These are phyloP conservation scores for Tieghemiomyces parasiticus DNA, from an alignment of 192 early-diverging fungal species.

Conservation along the genomic window DNA sequence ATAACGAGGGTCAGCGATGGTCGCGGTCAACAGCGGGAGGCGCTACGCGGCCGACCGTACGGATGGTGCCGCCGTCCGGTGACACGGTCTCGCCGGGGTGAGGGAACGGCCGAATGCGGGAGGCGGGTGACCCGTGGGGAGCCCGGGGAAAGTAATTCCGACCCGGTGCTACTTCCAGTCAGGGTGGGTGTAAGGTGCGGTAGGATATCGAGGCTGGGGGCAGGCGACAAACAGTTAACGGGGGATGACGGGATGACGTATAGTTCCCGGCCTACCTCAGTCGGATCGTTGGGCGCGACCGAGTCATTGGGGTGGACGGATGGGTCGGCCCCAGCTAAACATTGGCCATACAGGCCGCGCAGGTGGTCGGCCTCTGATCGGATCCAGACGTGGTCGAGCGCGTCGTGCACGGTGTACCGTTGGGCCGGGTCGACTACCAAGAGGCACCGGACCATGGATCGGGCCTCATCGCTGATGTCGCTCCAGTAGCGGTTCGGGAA, in stretches of 20 bases:
- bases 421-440: constrained; percentile 23
- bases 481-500: constrained; percentile 30
- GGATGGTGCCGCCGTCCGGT: background rate
- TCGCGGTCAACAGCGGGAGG: background rate
- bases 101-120: background rate
- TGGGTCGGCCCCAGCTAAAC: constrained; percentile 3
- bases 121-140: background rate
- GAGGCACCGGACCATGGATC: constrained; percentile 25
- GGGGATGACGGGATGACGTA: background rate
- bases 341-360: constrained; percentile 24
- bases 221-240: background rate
- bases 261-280: background rate
- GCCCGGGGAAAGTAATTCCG: background rate
- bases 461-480: constrained; percentile 23
- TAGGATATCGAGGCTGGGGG: background rate
- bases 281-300: background rate
- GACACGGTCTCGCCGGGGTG: background rate
- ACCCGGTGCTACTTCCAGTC: background rate
- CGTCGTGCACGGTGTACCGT: constrained; percentile 34
- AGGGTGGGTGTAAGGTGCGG: background rate
- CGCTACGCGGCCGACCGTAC: background rate
- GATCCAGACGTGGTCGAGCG: constrained; percentile 41
- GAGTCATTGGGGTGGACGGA: background rate
- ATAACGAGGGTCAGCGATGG: too few species aligned
- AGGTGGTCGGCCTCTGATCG: constrained; percentile 21